These are phyloP conservation scores for Trichophyton mentagrophytes DNA, from an alignment of 2,329 filamentous ascomycete species.

Conservation along the genomic window DNA sequence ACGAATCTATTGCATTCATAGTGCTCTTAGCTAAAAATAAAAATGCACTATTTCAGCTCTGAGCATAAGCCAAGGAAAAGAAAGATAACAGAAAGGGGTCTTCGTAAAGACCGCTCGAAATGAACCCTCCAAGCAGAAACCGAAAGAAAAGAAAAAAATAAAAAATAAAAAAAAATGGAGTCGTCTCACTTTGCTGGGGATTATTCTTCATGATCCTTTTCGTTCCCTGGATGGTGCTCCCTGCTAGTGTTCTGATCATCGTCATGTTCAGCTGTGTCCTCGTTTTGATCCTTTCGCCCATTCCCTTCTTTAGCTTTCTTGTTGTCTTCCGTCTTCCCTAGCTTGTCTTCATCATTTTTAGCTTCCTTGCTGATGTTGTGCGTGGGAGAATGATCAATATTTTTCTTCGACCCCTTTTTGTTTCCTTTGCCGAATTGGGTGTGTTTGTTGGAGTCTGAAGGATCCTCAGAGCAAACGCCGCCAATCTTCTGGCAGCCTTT, in stretches of 20 bases:
- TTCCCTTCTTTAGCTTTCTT: background rate
- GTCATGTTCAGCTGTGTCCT: background rate
- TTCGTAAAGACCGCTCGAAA: too few relatives aligned
- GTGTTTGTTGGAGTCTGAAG: background rate
- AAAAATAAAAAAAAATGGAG: background rate
- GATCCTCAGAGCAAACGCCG: slow-evolving; percentile 18
- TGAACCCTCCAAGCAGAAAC: background rate
- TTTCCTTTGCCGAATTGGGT: background rate
- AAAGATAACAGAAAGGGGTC: background rate
- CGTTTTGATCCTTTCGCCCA: background rate
- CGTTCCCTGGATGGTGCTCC: background rate
- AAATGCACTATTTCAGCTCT: background rate
- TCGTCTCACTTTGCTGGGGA: background rate
- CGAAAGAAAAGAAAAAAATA: background rate
- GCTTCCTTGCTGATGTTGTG: background rate
- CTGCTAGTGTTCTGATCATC: background rate
- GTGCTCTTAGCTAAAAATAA: background rate
- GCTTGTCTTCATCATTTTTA: background rate
- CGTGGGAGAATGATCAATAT: background rate
- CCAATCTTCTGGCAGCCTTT: slow-evolving; percentile 21
- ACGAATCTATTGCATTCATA: background rate
- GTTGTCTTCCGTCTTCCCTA: background rate
- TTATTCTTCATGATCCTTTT: background rate
- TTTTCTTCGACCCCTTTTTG: background rate
- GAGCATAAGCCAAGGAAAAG: background rate